Base-by-base conservation (phyloP, 805 yeast species). In the Cyberlindnera lachancei region DNA sequence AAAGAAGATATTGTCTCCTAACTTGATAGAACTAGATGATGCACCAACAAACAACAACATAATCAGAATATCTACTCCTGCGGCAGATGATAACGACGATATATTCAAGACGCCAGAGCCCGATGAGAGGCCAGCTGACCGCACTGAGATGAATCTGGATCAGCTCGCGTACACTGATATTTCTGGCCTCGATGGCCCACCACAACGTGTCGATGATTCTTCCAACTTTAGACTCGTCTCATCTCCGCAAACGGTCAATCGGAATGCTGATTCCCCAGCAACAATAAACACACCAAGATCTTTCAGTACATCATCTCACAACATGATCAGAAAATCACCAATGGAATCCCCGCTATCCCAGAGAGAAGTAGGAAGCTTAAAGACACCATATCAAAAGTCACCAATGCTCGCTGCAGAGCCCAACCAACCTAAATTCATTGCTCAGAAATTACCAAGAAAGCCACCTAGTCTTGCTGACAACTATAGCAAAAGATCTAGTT, bases 21-120 rank as follows among this genome's bases (percentile, higher is more conserved):
- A 61, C 30, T 38, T 63, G 21, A 60, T 63, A 14, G 60, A 63
- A 33, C 37, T 63, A 4, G 52, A 50, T 28, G 64, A 56, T 25
- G 36, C n/a, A 35, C 23, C 15, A 15, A 12, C 21, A 7, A 15
- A 7, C 6, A 24, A 15, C 16, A 15, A 14, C 15, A 2, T 16
- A 13, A 5, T 24, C 15, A 3, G 7, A 10, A 15, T 10, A 15
- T 7, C 5, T 11, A 15, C 11, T 12, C 28, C 28, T 16, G 12
- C 13, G 25, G 13, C 7, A 9, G 14, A 13, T 25, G 21, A 17
- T 27, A 19, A 12, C 9, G 35, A 29, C 9, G 50, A 53, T 36
- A 45, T 45, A 23, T 46, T 50, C 37, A 37, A 48, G 37, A 48
- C 59, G 17, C 53, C 57, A 30, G 40, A 37, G 26, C 42, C 37